A percentile compares a stretch with the other conserved stretches of the same genome.
These are phyloP conservation scores for Sedum album DNA, from an alignment of 164 flowering plant species.

Conservation along the genomic window DNA sequence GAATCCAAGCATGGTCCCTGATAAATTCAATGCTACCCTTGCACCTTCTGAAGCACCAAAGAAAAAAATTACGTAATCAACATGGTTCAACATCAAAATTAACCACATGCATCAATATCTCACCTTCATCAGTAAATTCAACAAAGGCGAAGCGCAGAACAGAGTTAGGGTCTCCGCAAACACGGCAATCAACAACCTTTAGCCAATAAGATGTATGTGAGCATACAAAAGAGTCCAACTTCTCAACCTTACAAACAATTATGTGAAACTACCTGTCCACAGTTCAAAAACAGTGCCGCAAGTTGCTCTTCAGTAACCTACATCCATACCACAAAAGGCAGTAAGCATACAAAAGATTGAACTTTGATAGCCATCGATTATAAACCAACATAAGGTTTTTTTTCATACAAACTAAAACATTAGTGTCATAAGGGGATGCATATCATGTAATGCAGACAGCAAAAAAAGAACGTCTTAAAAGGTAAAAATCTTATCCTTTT, in stretches of 20 bases:
- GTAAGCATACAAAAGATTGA: not conserved
- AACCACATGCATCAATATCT: not conserved
- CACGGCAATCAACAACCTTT: constrained; percentile 97
- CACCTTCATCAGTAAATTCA: constrained; percentile 93
- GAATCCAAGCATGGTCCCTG: constrained; percentile 93
- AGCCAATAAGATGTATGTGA: constrained; percentile 3
- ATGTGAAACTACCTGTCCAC: constrained; percentile 57
- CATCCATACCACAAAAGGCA: constrained; percentile 3
- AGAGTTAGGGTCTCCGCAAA: constrained; percentile 97
- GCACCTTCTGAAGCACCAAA: constrained; percentile 69
- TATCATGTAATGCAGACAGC: not conserved
- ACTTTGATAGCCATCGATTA: constrained; percentile 6
- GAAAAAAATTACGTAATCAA: not conserved
- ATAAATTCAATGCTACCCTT: constrained; percentile 67
- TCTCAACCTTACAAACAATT: not conserved
- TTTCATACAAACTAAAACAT: not conserved
- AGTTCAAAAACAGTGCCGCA: constrained; percentile 69
- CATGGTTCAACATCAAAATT: not conserved
- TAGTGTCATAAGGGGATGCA: not conserved
- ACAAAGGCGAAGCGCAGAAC: constrained; percentile 91
- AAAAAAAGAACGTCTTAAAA: not conserved
- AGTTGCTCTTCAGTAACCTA: constrained; percentile 96
- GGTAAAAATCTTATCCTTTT: not conserved
- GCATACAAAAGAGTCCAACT: not conserved
- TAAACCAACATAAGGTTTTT: not conserved